phyloP scores from a whole-genome alignment of 1,284 basidiomycete genomes.

The Athelia psychrophila region DNA sequence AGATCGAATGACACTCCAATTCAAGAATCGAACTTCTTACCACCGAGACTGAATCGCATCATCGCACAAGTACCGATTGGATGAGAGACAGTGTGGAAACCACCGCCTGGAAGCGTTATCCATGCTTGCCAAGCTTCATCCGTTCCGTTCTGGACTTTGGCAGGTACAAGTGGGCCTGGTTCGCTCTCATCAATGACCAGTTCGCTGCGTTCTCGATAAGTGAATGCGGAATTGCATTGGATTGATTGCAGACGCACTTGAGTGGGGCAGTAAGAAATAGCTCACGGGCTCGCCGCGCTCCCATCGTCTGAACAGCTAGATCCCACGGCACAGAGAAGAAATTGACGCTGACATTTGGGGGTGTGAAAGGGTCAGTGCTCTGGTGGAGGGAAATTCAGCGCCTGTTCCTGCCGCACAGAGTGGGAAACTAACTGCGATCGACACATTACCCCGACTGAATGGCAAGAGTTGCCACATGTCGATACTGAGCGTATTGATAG shows the following conservation, averaged over 20 bases:
- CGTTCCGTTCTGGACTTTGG: slow-evolving; percentile 37
- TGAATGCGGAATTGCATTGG: slow-evolving; percentile 2
- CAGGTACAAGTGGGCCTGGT: slow-evolving; percentile 37
- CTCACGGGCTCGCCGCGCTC: slow-evolving; percentile 41
- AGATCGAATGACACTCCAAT: not conserved
- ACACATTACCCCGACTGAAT: slow-evolving; percentile 49
- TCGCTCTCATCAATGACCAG: slow-evolving; percentile 35
- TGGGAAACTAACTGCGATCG: slow-evolving; percentile 35
- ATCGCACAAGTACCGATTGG: slow-evolving; percentile 62
- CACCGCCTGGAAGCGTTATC: slow-evolving; percentile 27
- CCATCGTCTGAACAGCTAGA: slow-evolving; percentile 46
- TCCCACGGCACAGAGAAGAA: slow-evolving; percentile 48
- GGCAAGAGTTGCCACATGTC: slow-evolving; percentile 52
- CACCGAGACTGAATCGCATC: slow-evolving; percentile 55
- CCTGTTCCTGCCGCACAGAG: not conserved
- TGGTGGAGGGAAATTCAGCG: slow-evolving; percentile 12
- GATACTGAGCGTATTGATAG: slow-evolving; percentile 23
- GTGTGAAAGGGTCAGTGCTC: slow-evolving; percentile 42
- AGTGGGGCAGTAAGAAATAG: slow-evolving; percentile 40
- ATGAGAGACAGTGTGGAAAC: slow-evolving; percentile 44
- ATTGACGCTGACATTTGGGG: slow-evolving; percentile 44
- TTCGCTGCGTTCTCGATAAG: slow-evolving; percentile 12
- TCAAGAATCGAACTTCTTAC: slow-evolving; percentile 7
- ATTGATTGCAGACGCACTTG: slow-evolving; percentile 22
- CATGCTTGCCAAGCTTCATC: slow-evolving; percentile 42